A percentile compares a stretch with the other conserved stretches of the same genome.
Evolutionary conservation across 495 filamentous ascomycete species (phyloP).

Genomic region (Venustampulla echinocandica): DNA sequence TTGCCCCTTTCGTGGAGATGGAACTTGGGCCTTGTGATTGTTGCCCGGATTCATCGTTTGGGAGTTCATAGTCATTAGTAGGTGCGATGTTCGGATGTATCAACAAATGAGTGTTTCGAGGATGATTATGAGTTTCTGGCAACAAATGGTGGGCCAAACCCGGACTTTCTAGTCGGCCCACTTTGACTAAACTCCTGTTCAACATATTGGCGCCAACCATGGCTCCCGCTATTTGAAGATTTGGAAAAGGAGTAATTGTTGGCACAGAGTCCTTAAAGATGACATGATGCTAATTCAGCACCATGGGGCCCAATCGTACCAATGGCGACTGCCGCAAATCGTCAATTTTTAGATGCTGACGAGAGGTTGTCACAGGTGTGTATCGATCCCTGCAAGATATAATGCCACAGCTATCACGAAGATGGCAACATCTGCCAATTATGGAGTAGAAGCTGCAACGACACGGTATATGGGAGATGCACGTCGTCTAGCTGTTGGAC

Average conservation of each 20-base stretch:
- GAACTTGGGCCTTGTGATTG: background rate
- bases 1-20: background rate
- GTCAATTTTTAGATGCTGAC: background rate
- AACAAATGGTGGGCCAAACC: background rate
- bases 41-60: no score
- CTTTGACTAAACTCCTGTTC: background rate
- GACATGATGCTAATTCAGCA: background rate
- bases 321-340: background rate
- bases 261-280: background rate
- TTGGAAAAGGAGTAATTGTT: background rate
- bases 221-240: background rate
- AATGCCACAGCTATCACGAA: background rate
- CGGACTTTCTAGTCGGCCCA: background rate
- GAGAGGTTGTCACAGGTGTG: background rate
- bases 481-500: no score
- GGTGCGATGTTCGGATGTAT: background rate
- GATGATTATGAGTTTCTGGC: no score
- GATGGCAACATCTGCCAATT: background rate
- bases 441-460: background rate
- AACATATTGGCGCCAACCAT: background rate
- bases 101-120: background rate
- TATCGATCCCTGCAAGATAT: background rate
- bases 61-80: no score
- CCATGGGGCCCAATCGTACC: background rate
- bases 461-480: no score